A percentile compares a stretch with the other conserved stretches of the same genome.
Evolutionary conservation across 805 yeast species (phyloP).

Genomic region (Suhomyces faveliae): DNA sequence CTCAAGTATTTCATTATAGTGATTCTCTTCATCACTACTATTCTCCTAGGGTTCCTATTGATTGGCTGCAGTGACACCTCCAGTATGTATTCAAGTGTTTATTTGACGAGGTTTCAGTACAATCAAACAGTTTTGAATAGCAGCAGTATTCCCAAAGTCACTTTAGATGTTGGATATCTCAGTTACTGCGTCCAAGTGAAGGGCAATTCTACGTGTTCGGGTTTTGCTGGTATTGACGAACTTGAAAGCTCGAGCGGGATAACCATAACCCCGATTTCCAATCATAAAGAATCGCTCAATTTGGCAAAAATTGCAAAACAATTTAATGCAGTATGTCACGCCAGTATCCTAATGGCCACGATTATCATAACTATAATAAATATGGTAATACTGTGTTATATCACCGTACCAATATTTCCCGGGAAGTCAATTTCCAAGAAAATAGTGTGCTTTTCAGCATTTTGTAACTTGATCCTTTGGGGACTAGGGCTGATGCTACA

Average conservation of each 20-base stretch:
- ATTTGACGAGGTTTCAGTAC: conserved; percentile 48
- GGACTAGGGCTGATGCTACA: conserved; percentile 66
- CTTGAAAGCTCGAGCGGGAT: conserved; percentile 30
- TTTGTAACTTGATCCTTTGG: conserved; percentile 45
- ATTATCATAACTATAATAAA: conserved; percentile 43
- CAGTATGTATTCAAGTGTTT: conserved; percentile 47
- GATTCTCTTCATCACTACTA: conserved; percentile 46
- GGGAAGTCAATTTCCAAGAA: conserved; percentile 26
- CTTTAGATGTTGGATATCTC: conserved; percentile 51
- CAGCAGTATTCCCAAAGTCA: conserved; percentile 21
- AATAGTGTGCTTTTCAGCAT: conserved; percentile 28
- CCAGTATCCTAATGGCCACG: conserved; percentile 51
- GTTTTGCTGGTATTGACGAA: conserved; percentile 24
- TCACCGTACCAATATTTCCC: conserved; percentile 51
- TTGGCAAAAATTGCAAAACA: conserved; percentile 46
- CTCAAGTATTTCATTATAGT: conserved; percentile 44
- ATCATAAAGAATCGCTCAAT: conserved; percentile 32
- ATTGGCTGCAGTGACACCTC: conserved; percentile 50
- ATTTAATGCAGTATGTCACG: conserved; percentile 50
- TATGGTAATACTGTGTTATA: conserved; percentile 43
- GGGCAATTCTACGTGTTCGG: conserved; percentile 35
- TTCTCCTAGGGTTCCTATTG: conserved; percentile 53
- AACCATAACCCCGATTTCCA: conserved; percentile 28
- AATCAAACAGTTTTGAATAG: conserved; percentile 39
- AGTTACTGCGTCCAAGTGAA: conserved; percentile 51